These are phyloP conservation scores for Zizania latifolia DNA, from an alignment of 176 grass and related monocot genomes.

Conservation along the genomic window DNA sequence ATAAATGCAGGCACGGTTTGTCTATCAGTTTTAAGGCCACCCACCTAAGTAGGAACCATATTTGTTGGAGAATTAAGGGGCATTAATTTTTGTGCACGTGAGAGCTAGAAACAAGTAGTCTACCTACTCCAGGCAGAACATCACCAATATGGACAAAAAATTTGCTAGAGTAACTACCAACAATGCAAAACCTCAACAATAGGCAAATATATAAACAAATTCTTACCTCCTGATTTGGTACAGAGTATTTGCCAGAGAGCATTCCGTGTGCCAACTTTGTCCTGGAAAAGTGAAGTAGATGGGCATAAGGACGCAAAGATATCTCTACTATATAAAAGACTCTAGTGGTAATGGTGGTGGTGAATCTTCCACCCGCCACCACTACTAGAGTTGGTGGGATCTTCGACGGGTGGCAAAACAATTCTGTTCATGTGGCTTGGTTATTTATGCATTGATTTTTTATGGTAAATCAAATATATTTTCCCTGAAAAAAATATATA, in stretches of 20 bases:
- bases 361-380: too few species aligned
- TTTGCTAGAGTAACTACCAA: not conserved
- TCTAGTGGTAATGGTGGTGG: too few species aligned
- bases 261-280: conserved; percentile 86
- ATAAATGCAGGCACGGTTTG: not conserved
- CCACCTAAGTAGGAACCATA: not conserved
- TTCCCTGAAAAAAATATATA: too few species aligned
- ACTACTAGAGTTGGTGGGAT: too few species aligned
- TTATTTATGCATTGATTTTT: too few species aligned
- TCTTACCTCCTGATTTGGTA: conserved; percentile 56
- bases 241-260: conserved; percentile 91
- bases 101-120: not conserved
- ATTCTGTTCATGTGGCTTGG: too few species aligned
- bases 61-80: not conserved
- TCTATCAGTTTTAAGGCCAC: not conserved
- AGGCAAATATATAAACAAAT: conserved; percentile 2
- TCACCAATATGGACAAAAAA: not conserved
- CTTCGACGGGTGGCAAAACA: too few species aligned
- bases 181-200: not conserved
- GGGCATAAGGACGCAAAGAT: not conserved
- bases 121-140: not conserved
- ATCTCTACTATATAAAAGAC: too few species aligned
- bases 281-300: conserved; percentile 34
- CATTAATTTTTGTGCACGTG: not conserved
- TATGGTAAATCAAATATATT: too few species aligned